Evolutionary conservation across 176 grass and related monocot genomes (phyloP), one percentile per base, ranked within the genome.

Genomic region (Cocos nucifera): DNA sequence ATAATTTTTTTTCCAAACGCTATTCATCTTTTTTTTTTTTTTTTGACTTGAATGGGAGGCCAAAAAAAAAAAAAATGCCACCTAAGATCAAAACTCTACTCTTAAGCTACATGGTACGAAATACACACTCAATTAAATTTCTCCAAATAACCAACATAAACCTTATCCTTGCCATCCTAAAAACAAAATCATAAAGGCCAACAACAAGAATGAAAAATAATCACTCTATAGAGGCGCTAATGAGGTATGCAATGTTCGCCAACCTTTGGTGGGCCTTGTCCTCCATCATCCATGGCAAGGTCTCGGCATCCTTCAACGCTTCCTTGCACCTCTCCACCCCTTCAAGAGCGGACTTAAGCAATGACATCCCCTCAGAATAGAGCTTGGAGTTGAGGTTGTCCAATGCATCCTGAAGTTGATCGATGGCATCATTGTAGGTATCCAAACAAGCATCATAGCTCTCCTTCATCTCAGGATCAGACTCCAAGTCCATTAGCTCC

Each of bases 281-380:
- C 77, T 80, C 75, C 9, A 28, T 14, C 27, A 58, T 73, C 15
- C 85, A 39, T 15, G 82, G 85, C 17, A 72, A 44, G 9, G 10
- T 19, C 39, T 77, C 65, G 53, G 67, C 73, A 35, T 82, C 78
- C 22, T 62, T 54, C 59, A 95, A 95, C 14, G 78, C 65, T 53
- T 79, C 78, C 78, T 89, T 75, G 66, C 85, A 95, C 18, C 77
- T 89, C 35, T 50, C 75, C 14, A 72, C 64, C 65, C 69, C 82
- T 55, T 79, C 73, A 50, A 78, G 69, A 62, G 85, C 72, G 53
- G 75, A 68, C 22, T 72, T 82, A 17, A 89, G 85, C 71, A 61
- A 73, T 50, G 64, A 73, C 9, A 70, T 20, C 49, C 85, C 79
- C 69, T 74, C 75, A 15, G 18, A 21, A 59, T 73, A 69, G 29